Conservation (phyloP, 2,329 filamentous ascomycete species). For the Penicillium hesseltinei region DNA sequence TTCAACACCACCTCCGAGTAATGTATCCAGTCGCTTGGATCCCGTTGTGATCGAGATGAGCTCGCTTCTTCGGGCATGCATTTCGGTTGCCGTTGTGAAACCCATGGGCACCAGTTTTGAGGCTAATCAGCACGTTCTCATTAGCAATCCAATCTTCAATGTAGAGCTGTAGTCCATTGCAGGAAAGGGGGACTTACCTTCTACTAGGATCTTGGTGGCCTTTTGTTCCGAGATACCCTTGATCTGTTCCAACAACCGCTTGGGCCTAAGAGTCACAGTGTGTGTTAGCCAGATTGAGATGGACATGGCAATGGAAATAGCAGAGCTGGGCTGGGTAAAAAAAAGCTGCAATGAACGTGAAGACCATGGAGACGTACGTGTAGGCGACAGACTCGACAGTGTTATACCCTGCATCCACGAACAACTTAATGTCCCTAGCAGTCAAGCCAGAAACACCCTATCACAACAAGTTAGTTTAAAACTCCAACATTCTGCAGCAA, state of each 20-base stretch:
- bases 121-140: slow-evolving; percentile 52
- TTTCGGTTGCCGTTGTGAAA: slow-evolving; percentile 97
- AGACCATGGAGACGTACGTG: slow-evolving; percentile 55
- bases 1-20: slow-evolving; percentile 91
- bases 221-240: slow-evolving; percentile 98
- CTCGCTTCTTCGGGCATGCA: slow-evolving; percentile 95
- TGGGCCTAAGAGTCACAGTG: slow-evolving; percentile 49
- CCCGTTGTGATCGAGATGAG: slow-evolving; percentile 97
- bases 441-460: slow-evolving; percentile 86
- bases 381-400: slow-evolving; percentile 96
- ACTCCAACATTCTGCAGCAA: neutral
- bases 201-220: slow-evolving; percentile 82
- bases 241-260: slow-evolving; percentile 82
- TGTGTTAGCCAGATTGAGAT: neutral
- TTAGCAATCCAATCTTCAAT: neutral
- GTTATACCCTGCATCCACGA: slow-evolving; percentile 88
- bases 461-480: slow-evolving; percentile 9
- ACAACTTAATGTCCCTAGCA: slow-evolving; percentile 90
- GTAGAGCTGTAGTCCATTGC: neutral
- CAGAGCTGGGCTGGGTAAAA: neutral
- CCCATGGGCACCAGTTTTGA: slow-evolving; percentile 98
- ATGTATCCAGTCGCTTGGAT: slow-evolving; percentile 93
- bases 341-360: neutral
- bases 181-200: slow-evolving; percentile 61
- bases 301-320: neutral